Base-by-base conservation (phyloP, 345 rosid species). In the Geranium rotundifolium region DNA sequence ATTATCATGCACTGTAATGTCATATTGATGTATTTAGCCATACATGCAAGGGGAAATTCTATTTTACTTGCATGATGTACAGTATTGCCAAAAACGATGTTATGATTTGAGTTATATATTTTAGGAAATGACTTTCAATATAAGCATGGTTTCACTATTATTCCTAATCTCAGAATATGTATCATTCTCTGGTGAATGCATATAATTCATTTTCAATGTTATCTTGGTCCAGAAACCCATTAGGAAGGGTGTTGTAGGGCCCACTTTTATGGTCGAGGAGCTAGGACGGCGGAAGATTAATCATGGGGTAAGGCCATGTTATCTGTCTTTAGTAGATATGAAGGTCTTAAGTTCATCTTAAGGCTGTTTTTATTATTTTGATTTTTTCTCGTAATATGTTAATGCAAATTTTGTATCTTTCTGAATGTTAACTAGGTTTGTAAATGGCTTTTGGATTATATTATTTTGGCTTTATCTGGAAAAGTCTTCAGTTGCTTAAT, bases 191-290 rank as follows among this genome's bases (percentile, higher is more conserved):
- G 2, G 0, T 19, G n/a, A 39, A 46, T 46, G 52, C 52, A 7
- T 12, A 46, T 46, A 46, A 14, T 46, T 46, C 27, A 19, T 49
- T 1, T 62, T 63, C 20, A 41, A 27, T 60, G 72, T 67, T 72
- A 61, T 52, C 9, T 58, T 65, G 65, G 59, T 69, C 50, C 80
- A 92, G 97, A 76, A 59, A 76, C 96, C 96, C 67, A 85, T 92
- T 69, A 79, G 95, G 80, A 85, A 71, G 69, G 97, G 98, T 67
- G 87, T 83, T 4, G 75, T 83, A 62, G 90, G 96, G 63, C 98
- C 84, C 12, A 71, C 89, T 34, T 73, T 89, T 56, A 79, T 79
- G 81, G 81, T 92, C 72, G 95, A 87, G 80, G 98, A 92, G 76
- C 74, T 82, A 29, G 98, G 97, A 57, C 91, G 85, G 58, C 88